A percentile compares a stretch with the other conserved stretches of the same genome.
These are phyloP conservation scores for Aspergillus clavatus DNA, from an alignment of 2,329 filamentous ascomycete genomes.

Conservation along the genomic window DNA sequence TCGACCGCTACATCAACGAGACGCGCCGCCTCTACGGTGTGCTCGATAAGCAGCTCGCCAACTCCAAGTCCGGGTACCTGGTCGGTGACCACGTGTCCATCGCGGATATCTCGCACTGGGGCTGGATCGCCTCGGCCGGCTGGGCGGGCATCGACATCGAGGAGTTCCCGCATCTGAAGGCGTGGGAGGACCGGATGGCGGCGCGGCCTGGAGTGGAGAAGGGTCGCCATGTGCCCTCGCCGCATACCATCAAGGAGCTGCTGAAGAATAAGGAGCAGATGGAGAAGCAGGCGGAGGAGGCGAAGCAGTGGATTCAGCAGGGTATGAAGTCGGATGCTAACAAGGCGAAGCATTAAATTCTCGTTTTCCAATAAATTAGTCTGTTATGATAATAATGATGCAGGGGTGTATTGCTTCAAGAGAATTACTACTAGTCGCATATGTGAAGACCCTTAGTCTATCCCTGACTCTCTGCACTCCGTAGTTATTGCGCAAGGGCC, in stretches of 20 bases:
- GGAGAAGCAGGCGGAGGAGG: conserved; percentile 52
- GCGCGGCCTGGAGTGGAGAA: conserved; percentile 68
- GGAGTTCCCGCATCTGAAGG: conserved; percentile 70
- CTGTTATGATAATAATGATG: no score
- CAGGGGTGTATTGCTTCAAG: no score
- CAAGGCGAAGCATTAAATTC: conserved; percentile 32
- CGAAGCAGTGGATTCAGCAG: conserved; percentile 61
- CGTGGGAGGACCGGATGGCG: conserved; percentile 70
- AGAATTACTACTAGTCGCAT: no score
- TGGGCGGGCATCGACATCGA: conserved; percentile 64
- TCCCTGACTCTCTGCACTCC: no score
- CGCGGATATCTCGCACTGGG: conserved; percentile 76
- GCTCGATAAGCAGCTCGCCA: conserved; percentile 64
- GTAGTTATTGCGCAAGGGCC: no score
- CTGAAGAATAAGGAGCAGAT: conserved; percentile 53
- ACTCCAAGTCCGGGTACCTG: conserved; percentile 48
- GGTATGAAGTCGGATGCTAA: conserved; percentile 65
- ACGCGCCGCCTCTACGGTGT: conserved; percentile 76
- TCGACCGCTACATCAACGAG: conserved; percentile 78
- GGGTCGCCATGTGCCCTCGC: conserved; percentile 66
- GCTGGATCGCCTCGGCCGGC: conserved; percentile 62
- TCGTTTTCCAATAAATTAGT: neutral
- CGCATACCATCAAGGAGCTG: conserved; percentile 58
- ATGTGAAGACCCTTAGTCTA: no score
- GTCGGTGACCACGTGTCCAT: conserved; percentile 45